Base-by-base conservation (phyloP, 2,329 filamentous ascomycete species). In the Aspergillus melleus region DNA sequence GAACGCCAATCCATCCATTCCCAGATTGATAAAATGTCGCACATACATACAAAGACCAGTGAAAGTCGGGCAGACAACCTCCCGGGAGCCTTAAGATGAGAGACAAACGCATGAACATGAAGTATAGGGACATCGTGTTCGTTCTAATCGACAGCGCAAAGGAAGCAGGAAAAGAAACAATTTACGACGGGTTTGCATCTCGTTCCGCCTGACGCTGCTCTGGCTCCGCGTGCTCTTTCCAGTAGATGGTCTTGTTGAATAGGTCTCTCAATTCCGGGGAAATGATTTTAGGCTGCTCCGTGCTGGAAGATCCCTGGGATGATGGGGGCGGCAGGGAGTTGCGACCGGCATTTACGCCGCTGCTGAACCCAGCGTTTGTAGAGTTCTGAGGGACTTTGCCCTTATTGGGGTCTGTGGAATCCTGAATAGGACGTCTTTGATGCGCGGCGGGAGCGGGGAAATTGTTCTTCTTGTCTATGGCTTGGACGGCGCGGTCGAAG, bases 391-490 rank as follows among this genome's bases (percentile, higher is more conserved):
- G 66, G 1, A 71, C 68, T 54, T 76, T 77, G 24, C 73, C 72
- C 49, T 74, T 75, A 26, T 70, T 63, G 42, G 70, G 67, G 12
- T 54, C 29, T 10, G 52, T 49, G 19, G 54, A 53, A 16, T 62
- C 46, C 10, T 59, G 58, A 16, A 52, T 68, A 5, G 80, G 76
- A 56, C 81, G 80, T 42, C 84, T 78, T 64, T 84, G 82, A 47
- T 81, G 74, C 4, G 80, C 74, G 12, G 60, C 53, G 14, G 64
- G 79, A 3, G 79, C 79, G 0, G 92, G 92, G 67, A 96, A 96
- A 70, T 91, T 92, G 54, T 89, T 83, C 75, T 95, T 96, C 79
- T 95, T 94, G 76, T 99, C 96, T 39, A 96, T 89, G 0, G 91
- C 90, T 70, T 98, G 92, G 11, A 99, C 90, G 1, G 91, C 89